Conservation (phyloP, 495 filamentous ascomycete genomes). For the Neurospora africana region DNA sequence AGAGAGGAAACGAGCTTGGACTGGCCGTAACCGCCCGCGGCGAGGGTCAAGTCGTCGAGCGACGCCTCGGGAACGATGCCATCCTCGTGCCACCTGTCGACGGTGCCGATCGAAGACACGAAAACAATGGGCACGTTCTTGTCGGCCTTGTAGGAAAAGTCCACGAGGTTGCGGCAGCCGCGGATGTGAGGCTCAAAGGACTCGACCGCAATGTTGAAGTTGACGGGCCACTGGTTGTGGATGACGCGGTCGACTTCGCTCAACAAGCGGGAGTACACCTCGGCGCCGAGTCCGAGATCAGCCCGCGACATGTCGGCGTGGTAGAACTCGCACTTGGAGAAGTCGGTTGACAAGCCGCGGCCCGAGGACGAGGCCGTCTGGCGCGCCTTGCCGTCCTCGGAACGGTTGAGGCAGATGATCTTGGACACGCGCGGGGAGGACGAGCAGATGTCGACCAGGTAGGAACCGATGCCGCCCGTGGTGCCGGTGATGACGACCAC, state of each 20-base stretch:
- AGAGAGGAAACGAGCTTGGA: slow-evolving; percentile 45
- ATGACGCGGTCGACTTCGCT: slow-evolving; percentile 38
- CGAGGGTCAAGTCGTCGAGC: slow-evolving; percentile 29
- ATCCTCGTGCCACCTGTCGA: slow-evolving; percentile 21
- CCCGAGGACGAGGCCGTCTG: slow-evolving; percentile 21
- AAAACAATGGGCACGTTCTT: slow-evolving; percentile 42
- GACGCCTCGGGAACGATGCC: slow-evolving; percentile 34
- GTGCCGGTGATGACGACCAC: slow-evolving; percentile 48
- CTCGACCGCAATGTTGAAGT: slow-evolving; percentile 48
- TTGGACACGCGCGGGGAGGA: slow-evolving; percentile 29
- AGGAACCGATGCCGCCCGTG: slow-evolving; percentile 49
- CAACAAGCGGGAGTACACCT: slow-evolving; percentile 29
- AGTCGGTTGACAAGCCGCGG: slow-evolving; percentile 27
- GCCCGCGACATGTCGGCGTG: slow-evolving; percentile 35
- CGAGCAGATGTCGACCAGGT: slow-evolving; percentile 39
- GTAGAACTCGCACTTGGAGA: slow-evolving; percentile 39
- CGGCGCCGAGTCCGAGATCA: slow-evolving; percentile 33
- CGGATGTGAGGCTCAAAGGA: slow-evolving; percentile 46
- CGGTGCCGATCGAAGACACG: slow-evolving; percentile 42
- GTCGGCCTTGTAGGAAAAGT: slow-evolving; percentile 36
- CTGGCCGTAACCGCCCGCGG: slow-evolving; percentile 43
- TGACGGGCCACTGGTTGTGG: slow-evolving; percentile 54
- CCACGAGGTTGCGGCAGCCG: slow-evolving; percentile 41
- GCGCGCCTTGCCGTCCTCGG: slow-evolving; percentile 24
- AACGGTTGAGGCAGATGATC: slow-evolving; percentile 47